Base-by-base conservation (phyloP, 2,329 filamentous ascomycete genomes). In the Aschersonia sp. region DNA sequence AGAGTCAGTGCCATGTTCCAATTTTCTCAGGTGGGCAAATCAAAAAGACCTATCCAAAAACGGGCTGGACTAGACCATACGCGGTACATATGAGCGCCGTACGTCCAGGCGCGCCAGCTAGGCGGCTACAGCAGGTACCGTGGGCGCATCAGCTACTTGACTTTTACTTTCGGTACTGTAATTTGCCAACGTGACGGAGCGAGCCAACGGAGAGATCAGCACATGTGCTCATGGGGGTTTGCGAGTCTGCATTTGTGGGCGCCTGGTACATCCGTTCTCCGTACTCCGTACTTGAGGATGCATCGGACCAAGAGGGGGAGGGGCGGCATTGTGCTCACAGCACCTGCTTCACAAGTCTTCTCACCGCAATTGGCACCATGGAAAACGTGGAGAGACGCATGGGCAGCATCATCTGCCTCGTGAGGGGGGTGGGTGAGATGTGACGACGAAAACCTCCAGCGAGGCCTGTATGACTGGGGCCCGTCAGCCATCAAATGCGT, bases 331-430 rank as follows among this genome's bases (percentile, higher is more conserved):
- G 20, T 20, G 20, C 20, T 20, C 20, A 20, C 20, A 20, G 20
- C 20, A 20, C 20, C 20, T 20, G 20, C 20, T 30, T 28, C 29
- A 45, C 20, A 5, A 5, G 5, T 20, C 9, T 40, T 28, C 32
- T 40, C 42, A 44, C 46, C 42, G 31, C 46, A 44, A 44, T 43
- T 48, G 43, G 29, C 47, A 45, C 31, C 30, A 20, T 12, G 31
- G 40, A 30, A 32, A 44, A 43, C 41, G 31, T n/a, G 30, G 45
- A 47, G 35, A 38, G 35, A 12, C 7, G 35, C 35, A 38, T 38
- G 12, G 35, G 7, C 2, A 7, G 12, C 31, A 20, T 29, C 41
- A 38, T 45, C 44, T 45, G 44, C 44, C 44, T 38, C 31, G 43
- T 20, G 30, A 45, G n/a, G 44, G 35, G 35, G 35, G 35, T 38